Conservation (phyloP, 805 yeast genomes). For the Candida saitoana region DNA sequence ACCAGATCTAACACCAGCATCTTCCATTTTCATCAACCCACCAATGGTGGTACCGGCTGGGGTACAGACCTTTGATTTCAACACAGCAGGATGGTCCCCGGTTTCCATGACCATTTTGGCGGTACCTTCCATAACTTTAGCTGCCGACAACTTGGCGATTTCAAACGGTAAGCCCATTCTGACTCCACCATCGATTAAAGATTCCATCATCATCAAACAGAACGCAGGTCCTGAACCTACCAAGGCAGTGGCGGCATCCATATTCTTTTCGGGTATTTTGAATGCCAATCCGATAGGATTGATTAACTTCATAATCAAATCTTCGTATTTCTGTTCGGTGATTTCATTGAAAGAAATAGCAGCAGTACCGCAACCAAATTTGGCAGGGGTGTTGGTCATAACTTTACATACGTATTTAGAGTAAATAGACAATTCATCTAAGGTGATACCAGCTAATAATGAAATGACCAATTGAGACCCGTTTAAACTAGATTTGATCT, state of each 20-base stretch:
- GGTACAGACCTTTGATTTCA: conserved; percentile 86
- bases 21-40: conserved; percentile 90
- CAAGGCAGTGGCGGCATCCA: conserved; percentile 94
- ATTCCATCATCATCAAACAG: conserved; percentile 81
- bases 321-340: conserved; percentile 41
- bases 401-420: conserved; percentile 72
- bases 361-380: conserved; percentile 90
- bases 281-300: conserved; percentile 65
- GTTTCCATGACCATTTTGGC: conserved; percentile 83
- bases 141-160: conserved; percentile 79
- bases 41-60: conserved; percentile 99
- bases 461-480: conserved; percentile 66
- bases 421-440: conserved; percentile 55
- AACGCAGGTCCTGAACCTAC: conserved; percentile 98
- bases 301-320: conserved; percentile 49
- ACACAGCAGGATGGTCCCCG: conserved; percentile 82
- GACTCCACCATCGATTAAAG: conserved; percentile 90
- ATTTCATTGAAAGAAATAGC: conserved; percentile 70
- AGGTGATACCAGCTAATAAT: conserved; percentile 89
- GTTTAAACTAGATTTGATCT: conserved; percentile 43
- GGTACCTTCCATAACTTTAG: conserved; percentile 91
- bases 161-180: conserved; percentile 89
- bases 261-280: conserved; percentile 79
- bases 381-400: conserved; percentile 98
- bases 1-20: conserved; percentile 80